Conservation (phyloP, 2,329 filamentous ascomycete species). For the Calonectria crousiana region DNA sequence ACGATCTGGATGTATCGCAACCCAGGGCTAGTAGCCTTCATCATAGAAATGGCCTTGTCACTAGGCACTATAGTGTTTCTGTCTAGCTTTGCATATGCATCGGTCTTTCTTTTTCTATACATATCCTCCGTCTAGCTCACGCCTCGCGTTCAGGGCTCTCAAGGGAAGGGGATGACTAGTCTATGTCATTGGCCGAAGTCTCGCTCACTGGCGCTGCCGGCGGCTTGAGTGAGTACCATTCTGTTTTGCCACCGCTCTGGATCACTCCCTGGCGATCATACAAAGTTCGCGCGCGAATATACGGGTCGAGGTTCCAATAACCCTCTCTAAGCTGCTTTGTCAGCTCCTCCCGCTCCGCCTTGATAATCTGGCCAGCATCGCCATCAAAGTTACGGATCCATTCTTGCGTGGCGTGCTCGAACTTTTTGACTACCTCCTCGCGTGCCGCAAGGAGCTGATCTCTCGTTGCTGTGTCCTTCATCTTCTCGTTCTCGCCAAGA, state of each 20-base stretch:
- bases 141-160: slow-evolving; percentile 17
- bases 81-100: slow-evolving; percentile 19
- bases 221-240: slow-evolving; percentile 71
- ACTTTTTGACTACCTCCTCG: slow-evolving; percentile 75
- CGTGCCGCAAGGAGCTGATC: slow-evolving; percentile 75
- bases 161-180: slow-evolving; percentile 46
- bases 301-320: slow-evolving; percentile 93
- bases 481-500: slow-evolving; percentile 79
- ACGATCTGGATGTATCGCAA: background rate
- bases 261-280: slow-evolving; percentile 88
- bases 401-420: slow-evolving; percentile 78
- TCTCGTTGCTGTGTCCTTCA: slow-evolving; percentile 74
- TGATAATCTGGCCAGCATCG: slow-evolving; percentile 59
- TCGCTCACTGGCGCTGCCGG: slow-evolving; percentile 40
- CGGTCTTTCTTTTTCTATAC: slow-evolving; percentile 1
- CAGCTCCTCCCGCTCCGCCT: slow-evolving; percentile 70
- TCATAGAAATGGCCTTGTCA: slow-evolving; percentile 21
- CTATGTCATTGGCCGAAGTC: slow-evolving; percentile 60
- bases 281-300: slow-evolving; percentile 82
- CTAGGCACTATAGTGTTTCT: slow-evolving; percentile 34
- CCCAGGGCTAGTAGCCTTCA: slow-evolving; percentile 13
- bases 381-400: slow-evolving; percentile 73
- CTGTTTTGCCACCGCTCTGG: slow-evolving; percentile 72
- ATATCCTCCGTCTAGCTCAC: slow-evolving; percentile 19
- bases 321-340: slow-evolving; percentile 75